These are phyloP conservation scores for Sonneratia alba DNA, from an alignment of 345 rosid species.

Conservation along the genomic window DNA sequence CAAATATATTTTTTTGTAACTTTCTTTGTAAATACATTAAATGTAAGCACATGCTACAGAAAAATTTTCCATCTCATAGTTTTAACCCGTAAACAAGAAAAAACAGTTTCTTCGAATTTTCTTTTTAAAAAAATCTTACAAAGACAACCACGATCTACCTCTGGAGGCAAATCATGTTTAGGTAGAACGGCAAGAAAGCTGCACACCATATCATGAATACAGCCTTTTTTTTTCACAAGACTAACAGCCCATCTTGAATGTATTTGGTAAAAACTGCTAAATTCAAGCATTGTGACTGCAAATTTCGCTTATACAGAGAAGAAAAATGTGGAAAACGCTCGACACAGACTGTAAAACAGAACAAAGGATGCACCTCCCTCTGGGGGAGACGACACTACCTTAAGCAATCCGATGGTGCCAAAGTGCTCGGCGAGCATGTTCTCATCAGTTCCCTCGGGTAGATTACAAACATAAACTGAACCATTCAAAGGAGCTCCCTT, in stretches of 20 bases:
- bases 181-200: background rate
- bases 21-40: background rate
- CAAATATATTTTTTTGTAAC: too few species aligned
- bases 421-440: conserved; percentile 83
- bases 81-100: background rate
- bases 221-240: background rate
- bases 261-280: background rate
- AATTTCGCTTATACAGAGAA: background rate
- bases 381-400: conserved; percentile 38
- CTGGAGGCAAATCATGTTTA: background rate
- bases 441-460: conserved; percentile 82
- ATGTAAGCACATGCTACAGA: background rate
- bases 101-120: background rate
- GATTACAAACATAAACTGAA: conserved; percentile 76
- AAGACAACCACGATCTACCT: background rate
- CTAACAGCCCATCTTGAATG: background rate
- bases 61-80: background rate
- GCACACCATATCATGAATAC: background rate
- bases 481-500: conserved; percentile 56
- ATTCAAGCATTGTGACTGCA: background rate
- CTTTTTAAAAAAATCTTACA: background rate
- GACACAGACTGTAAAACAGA: background rate
- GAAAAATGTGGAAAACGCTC: background rate
- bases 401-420: conserved; percentile 88
- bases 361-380: too few species aligned